Evolutionary conservation across 441 rosid species (phyloP).

Genomic region (Pelargonium exstipulatum): DNA sequence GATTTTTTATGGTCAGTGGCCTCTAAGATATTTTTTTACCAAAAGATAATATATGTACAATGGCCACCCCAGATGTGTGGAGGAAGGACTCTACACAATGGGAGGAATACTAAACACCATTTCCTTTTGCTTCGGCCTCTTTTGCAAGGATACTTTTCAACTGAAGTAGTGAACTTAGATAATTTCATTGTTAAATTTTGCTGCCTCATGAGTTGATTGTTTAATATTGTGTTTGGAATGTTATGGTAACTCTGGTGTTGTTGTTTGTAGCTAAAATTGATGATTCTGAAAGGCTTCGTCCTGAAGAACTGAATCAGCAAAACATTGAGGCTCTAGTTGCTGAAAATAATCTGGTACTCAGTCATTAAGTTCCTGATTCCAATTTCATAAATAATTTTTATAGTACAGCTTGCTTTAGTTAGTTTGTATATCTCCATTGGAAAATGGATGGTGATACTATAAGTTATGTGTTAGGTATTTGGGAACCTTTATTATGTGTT

Average conservation of each 20-base stretch:
- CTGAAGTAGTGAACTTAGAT: no score
- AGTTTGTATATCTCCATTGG: neutral
- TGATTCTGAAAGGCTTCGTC: conserved; percentile 85
- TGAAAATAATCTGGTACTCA: conserved; percentile 80
- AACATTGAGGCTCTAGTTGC: conserved; percentile 97
- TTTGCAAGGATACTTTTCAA: no score
- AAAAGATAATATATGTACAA: no score
- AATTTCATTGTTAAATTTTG: no score
- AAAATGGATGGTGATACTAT: neutral
- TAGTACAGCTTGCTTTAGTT: neutral
- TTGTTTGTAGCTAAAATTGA: conserved; percentile 52
- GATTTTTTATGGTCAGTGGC: no score
- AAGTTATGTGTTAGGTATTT: neutral
- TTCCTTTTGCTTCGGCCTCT: no score
- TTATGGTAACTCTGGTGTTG: conserved; percentile 12
- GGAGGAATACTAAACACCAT: no score
- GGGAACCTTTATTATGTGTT: neutral
- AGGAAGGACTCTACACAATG: no score
- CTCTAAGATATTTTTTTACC: no score
- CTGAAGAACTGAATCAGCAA: conserved; percentile 95
- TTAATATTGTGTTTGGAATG: neutral
- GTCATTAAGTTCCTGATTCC: conserved; percentile 14
- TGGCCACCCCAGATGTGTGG: no score
- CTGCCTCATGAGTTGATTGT: no score
- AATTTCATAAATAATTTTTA: neutral